Evolutionary conservation across 2,329 filamentous ascomycete genomes (phyloP), one percentile per base, ranked within the genome.

Genomic region (Tolypocladium sp.): DNA sequence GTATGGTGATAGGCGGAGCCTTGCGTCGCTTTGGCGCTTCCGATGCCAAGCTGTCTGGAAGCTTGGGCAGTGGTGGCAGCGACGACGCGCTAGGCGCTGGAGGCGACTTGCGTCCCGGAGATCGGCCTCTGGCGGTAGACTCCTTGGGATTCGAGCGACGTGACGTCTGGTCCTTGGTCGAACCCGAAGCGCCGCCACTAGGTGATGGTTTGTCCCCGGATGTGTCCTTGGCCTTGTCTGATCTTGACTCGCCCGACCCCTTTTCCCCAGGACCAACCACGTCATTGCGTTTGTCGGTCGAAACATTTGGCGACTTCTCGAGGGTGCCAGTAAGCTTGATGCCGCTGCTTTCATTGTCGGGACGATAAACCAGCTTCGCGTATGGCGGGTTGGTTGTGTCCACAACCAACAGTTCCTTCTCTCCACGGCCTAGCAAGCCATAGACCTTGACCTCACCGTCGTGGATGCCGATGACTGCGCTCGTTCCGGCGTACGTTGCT

Each of bases 401-500:
- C 0, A 91, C 83, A 0, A 92, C 77, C 6, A 92, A 71, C 1
- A 91, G 73, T 2, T 83, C 83, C 65, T 89, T 85, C 58, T 88
- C 83, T 1, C 82, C 84, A n/a, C 89, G 86, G 0, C 89, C 88
- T 3, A 91, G 74, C 0, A 90, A 74, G 0, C 89, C 88, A 58
- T 87, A 91, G 0, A 92, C 79, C 55, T 74, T 84, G 12, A 91
- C 85, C 51, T 85, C 82, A 0, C 88, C 89, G 6, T 77, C 72
- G 12, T 82, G 76, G 37, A 93, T 82, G 4, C 85, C 84, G 37
- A 92, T 71, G 0, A 92, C 86, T 0, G 86, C 82, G 61, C 87
- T 91, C 0, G 87, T 91, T 0, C 90, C 90, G 0, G 89, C 86
- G 70, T 91, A 94, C 0, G 83, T 79, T 0, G 79, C 85, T 0